These are phyloP conservation scores for Vitis riparia DNA, from an alignment of 164 flowering plant species.

Conservation along the genomic window DNA sequence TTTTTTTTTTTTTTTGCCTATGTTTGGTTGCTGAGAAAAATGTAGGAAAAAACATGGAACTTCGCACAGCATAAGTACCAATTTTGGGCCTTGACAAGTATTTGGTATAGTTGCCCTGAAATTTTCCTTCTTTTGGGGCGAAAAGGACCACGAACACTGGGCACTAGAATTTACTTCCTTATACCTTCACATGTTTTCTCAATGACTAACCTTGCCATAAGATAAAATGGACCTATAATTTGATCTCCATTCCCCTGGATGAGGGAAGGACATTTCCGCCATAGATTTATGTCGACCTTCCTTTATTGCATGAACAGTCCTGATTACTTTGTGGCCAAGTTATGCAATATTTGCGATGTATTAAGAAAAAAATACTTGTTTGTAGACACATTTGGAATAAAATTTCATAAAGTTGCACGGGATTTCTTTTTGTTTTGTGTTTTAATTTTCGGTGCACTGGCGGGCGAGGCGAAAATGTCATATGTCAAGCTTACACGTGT, in stretches of 20 bases:
- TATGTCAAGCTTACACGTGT: no score
- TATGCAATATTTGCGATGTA: not conserved
- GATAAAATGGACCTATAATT: constrained; percentile 49
- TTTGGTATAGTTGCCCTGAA: no score
- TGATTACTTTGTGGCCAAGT: not conserved
- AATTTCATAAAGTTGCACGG: not conserved
- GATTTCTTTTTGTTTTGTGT: not conserved
- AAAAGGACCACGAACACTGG: no score
- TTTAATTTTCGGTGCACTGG: constrained; percentile 2
- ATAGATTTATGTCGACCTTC: not conserved
- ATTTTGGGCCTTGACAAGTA: no score
- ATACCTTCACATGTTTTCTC: no score
- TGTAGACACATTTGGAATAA: not conserved
- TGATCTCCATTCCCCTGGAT: not conserved
- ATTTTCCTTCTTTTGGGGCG: no score
- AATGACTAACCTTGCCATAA: no score
- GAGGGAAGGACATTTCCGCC: not conserved
- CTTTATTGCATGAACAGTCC: not conserved
- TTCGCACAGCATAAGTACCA: no score
- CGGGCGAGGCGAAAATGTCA: constrained; percentile 1
- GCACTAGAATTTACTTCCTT: no score
- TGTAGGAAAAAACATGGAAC: no score
- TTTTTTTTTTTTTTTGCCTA: no score
- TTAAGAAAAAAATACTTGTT: not conserved
- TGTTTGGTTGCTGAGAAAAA: no score